A percentile compares a stretch with the other conserved stretches of the same genome.
Evolutionary conservation across 306 rosid genomes (phyloP).

Genomic region (Quercus robur): DNA sequence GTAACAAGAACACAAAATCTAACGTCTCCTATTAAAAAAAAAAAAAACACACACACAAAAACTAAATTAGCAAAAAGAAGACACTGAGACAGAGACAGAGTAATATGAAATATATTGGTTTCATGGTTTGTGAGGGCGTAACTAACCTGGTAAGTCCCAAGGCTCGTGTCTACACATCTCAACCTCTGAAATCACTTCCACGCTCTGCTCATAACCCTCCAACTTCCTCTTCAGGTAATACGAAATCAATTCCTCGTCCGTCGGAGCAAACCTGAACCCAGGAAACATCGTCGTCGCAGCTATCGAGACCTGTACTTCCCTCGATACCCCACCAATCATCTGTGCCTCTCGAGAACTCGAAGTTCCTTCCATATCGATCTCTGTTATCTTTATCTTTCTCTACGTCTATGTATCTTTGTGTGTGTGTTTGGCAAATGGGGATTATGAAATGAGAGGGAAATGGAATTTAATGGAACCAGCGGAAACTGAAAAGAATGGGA

Average conservation of each 20-base stretch:
- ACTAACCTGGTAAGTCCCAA: constrained; percentile 87
- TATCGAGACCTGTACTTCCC: constrained; percentile 60
- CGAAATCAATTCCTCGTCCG: constrained; percentile 84
- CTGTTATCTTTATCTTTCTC: no score
- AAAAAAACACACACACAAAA: no score
- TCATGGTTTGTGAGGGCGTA: no score
- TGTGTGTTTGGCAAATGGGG: not conserved
- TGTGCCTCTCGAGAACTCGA: not conserved
- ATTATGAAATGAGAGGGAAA: not conserved
- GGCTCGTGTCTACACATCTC: constrained; percentile 88
- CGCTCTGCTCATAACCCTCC: constrained; percentile 52
- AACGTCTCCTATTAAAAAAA: no score
- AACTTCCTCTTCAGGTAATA: constrained; percentile 73
- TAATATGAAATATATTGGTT: not conserved
- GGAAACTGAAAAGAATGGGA: no score
- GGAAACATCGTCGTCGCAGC: constrained; percentile 82
- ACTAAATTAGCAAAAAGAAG: not conserved
- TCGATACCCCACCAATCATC: constrained; percentile 33
- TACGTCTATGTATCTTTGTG: not conserved
- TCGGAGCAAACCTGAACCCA: constrained; percentile 91
- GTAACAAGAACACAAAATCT: not conserved
- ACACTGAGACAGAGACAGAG: not conserved
- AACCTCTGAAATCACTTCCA: constrained; percentile 74
- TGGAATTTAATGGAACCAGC: not conserved
- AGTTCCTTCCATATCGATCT: not conserved